Evolutionary conservation across 345 rosid genomes (phyloP).

Genomic region (Reutealis trisperma): DNA sequence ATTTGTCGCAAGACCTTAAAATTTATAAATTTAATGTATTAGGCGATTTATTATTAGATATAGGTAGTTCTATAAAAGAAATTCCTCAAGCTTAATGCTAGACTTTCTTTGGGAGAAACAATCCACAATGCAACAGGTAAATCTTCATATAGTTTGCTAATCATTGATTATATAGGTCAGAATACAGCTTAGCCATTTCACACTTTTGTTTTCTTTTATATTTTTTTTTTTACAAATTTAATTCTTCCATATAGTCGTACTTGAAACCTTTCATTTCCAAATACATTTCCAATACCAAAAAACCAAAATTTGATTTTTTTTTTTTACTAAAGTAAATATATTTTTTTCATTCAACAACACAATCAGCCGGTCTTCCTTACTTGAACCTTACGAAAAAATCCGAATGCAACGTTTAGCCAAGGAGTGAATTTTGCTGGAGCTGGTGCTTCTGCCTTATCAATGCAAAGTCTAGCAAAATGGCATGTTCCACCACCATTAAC

Average conservation of each 20-base stretch:
- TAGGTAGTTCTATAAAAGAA: slow-evolving; percentile 15
- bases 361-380: slow-evolving; percentile 16
- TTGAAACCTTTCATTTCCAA: too few species aligned
- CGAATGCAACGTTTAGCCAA: background rate
- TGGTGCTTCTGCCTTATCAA: background rate
- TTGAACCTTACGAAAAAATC: background rate
- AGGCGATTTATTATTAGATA: slow-evolving; percentile 18
- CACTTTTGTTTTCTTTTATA: too few species aligned
- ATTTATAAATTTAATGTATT: slow-evolving; percentile 16
- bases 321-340: too few species aligned
- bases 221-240: too few species aligned
- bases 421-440: slow-evolving; percentile 16
- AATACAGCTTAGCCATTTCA: background rate
- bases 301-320: too few species aligned
- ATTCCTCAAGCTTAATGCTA: slow-evolving; percentile 1
- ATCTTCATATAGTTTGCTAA: slow-evolving; percentile 27
- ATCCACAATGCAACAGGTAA: slow-evolving; percentile 25
- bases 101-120: slow-evolving; percentile 27
- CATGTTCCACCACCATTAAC: background rate
- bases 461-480: background rate
- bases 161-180: slow-evolving; percentile 32
- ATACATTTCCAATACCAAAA: too few species aligned
- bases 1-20: background rate
- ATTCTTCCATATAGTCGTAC: too few species aligned
- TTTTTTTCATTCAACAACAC: background rate